A percentile compares a stretch with the other conserved stretches of the same genome.
These are phyloP conservation scores for Marchantia polymorpha DNA, from an alignment of 225 moss, liverwort and hornwort genomes.

Conservation along the genomic window DNA sequence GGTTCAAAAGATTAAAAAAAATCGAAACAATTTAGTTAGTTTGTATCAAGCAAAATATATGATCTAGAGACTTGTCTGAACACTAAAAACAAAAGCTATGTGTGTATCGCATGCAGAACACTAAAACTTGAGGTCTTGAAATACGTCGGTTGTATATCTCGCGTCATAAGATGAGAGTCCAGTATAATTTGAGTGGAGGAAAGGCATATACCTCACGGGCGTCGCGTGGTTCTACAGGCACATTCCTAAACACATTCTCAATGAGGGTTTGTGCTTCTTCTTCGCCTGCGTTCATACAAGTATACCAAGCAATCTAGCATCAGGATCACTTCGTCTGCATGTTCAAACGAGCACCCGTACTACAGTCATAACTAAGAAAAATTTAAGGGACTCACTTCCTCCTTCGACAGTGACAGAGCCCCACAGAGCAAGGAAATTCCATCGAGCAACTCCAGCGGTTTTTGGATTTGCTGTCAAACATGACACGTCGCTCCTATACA, in stretches of 20 bases:
- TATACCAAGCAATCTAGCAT: neutral
- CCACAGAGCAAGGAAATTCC: conserved; percentile 44
- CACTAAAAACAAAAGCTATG: no score
- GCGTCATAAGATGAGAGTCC: neutral
- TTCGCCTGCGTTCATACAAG: conserved; percentile 19
- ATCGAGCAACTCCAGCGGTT: conserved; percentile 44
- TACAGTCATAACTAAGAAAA: neutral
- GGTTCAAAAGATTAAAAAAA: no score
- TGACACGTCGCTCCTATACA: conserved; percentile 28
- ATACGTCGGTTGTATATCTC: no score
- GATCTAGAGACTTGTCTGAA: no score
- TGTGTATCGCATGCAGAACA: no score
- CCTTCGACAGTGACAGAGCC: conserved; percentile 25
- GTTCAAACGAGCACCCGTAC: neutral
- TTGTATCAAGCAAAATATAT: no score
- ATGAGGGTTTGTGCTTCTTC: conserved; percentile 37
- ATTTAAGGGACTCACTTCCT: conserved; percentile 22
- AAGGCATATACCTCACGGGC: conserved; percentile 33
- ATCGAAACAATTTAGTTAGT: no score
- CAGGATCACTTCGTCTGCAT: neutral
- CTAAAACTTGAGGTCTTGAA: no score
- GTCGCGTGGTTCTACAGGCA: conserved; percentile 41
- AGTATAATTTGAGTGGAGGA: neutral
- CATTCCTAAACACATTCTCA: conserved; percentile 34
- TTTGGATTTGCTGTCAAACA: conserved; percentile 45